phyloP scores from a whole-genome alignment of 2,329 filamentous ascomycete genomes.

The Apiospora marii region DNA sequence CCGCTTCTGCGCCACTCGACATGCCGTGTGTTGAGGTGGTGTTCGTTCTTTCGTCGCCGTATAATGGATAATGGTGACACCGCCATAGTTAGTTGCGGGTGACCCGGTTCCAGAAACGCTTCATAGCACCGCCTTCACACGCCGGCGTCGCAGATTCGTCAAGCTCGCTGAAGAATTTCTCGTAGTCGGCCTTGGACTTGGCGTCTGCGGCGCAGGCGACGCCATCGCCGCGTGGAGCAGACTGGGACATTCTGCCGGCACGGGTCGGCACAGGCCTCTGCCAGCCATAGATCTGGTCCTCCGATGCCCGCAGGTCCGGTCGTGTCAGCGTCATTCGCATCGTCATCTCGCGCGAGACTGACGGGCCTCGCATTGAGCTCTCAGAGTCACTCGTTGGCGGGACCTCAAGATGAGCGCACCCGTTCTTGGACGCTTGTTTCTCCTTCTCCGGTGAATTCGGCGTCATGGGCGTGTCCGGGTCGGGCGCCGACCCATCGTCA shows the following conservation, averaged over 20 bases:
- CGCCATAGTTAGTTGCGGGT: not conserved
- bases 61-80: not conserved
- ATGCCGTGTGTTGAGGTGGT: slow-evolving; percentile 45
- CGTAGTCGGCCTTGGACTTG: slow-evolving; percentile 60
- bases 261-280: slow-evolving; percentile 49
- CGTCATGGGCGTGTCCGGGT: slow-evolving; percentile 67
- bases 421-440: not conserved
- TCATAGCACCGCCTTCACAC: slow-evolving; percentile 63
- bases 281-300: slow-evolving; percentile 77
- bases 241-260: slow-evolving; percentile 33
- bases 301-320: slow-evolving; percentile 81
- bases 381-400: slow-evolving; percentile 25
- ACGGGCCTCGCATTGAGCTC: slow-evolving; percentile 58
- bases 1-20: not conserved
- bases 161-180: slow-evolving; percentile 60
- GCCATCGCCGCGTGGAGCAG: slow-evolving; percentile 43
- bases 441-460: slow-evolving; percentile 57
- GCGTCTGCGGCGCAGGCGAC: slow-evolving; percentile 39
- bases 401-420: not conserved
- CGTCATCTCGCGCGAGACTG: slow-evolving; percentile 86
- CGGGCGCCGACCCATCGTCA: slow-evolving; percentile 61
- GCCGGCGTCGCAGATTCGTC: slow-evolving; percentile 57
- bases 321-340: slow-evolving; percentile 93
- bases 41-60: not conserved
- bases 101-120: slow-evolving; percentile 71